These are phyloP conservation scores for Heterobasidion occidentale DNA, from an alignment of 1,284 basidiomycete species.

Conservation along the genomic window DNA sequence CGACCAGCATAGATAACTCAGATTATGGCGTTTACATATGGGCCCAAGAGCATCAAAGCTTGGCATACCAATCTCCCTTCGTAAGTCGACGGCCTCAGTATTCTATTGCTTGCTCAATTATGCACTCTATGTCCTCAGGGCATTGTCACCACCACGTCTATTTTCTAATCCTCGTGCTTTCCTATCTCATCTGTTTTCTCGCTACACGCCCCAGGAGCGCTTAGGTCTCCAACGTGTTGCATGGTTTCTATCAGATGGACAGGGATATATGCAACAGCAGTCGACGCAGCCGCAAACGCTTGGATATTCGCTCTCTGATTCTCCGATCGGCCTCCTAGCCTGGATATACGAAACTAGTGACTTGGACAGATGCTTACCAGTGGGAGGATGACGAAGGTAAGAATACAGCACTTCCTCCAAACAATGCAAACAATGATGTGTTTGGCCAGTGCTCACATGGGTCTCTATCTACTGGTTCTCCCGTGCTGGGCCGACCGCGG, in stretches of 20 bases:
- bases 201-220: slow-evolving; percentile 17
- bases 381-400: slow-evolving; percentile 45
- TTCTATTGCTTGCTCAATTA: neutral
- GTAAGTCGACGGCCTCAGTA: slow-evolving; percentile 11
- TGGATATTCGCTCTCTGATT: slow-evolving; percentile 43
- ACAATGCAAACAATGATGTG: neutral
- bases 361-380: slow-evolving; percentile 41
- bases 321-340: slow-evolving; percentile 47
- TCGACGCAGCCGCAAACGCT: slow-evolving; percentile 30
- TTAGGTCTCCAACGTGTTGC: slow-evolving; percentile 12
- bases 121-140: neutral
- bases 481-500: slow-evolving; percentile 26
- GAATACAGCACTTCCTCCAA: neutral
- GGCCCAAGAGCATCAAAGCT: slow-evolving; percentile 23
- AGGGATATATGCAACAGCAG: slow-evolving; percentile 22
- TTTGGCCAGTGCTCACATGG: slow-evolving; percentile 27
- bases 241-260: slow-evolving; percentile 17
- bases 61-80: slow-evolving; percentile 28
- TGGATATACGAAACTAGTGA: slow-evolving; percentile 55
- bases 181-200: slow-evolving; percentile 17
- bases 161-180: slow-evolving; percentile 18
- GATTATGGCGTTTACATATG: slow-evolving; percentile 20
- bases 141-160: slow-evolving; percentile 10
- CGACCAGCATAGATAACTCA: slow-evolving; percentile 21
- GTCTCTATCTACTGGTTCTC: slow-evolving; percentile 32